phyloP scores from a whole-genome alignment of 179 eudicot species.

The Patellifolia procumbens region DNA sequence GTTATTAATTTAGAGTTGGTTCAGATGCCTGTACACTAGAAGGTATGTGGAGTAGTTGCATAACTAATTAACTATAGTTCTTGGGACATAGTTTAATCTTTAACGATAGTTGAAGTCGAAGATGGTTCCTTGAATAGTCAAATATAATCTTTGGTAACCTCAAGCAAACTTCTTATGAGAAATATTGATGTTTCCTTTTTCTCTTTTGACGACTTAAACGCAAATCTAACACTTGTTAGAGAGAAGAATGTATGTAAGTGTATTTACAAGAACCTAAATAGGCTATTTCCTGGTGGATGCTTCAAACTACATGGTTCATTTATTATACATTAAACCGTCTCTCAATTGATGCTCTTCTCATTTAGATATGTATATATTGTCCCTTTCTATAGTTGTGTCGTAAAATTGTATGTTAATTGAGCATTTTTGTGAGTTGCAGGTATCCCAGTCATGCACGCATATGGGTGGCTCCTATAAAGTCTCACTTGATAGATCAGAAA shows the following conservation, averaged over 20 bases:
- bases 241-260: not conserved
- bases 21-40: not conserved
- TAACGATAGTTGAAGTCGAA: not conserved
- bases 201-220: not conserved
- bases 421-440: slow-evolving; percentile 42
- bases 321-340: not conserved
- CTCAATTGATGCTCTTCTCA: not conserved
- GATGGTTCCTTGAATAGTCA: not conserved
- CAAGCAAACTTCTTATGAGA: not conserved
- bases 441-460: slow-evolving; percentile 98
- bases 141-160: not conserved
- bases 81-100: too few relatives aligned
- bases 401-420: not conserved
- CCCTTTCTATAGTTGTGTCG: not conserved
- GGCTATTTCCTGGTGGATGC: slow-evolving; percentile 2
- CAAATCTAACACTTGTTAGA: not conserved
- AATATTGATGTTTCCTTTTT: not conserved
- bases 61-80: too few relatives aligned
- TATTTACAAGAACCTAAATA: not conserved
- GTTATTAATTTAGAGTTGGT: not conserved
- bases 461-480: slow-evolving; percentile 92
- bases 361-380: not conserved
- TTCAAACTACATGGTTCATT: slow-evolving; percentile 1
- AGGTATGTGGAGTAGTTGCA: not conserved
- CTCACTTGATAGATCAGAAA: slow-evolving; percentile 78